A percentile compares a stretch with the other conserved stretches of the same genome.
Conservation (phyloP, 75 land plant species). For the Pinus taeda region DNA sequence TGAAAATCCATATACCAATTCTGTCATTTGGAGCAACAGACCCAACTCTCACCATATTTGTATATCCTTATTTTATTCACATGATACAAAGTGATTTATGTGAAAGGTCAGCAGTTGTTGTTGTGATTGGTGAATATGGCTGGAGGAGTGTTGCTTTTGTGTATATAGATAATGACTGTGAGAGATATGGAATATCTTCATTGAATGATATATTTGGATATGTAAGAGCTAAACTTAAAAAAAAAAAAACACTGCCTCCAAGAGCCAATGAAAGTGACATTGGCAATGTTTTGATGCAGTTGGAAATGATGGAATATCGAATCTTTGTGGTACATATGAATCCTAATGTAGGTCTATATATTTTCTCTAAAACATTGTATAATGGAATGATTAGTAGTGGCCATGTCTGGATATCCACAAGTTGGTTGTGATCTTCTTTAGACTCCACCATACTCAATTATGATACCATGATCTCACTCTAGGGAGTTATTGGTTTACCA, state of each 20-base stretch:
- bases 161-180: slow-evolving; percentile 80
- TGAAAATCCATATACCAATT: slow-evolving; percentile 71
- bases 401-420: slow-evolving; percentile 84
- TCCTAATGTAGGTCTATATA: slow-evolving; percentile 50
- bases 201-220: slow-evolving; percentile 56
- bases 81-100: slow-evolving; percentile 62
- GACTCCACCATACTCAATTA: slow-evolving; percentile 19
- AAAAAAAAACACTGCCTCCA: slow-evolving; percentile 50
- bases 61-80: slow-evolving; percentile 68
- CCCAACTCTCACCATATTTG: slow-evolving; percentile 59
- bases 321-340: slow-evolving; percentile 75
- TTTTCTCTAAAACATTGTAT: slow-evolving; percentile 49
- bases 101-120: slow-evolving; percentile 77
- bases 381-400: slow-evolving; percentile 61
- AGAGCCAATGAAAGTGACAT: slow-evolving; percentile 14
- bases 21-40: slow-evolving; percentile 77
- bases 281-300: slow-evolving; percentile 27
- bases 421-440: slow-evolving; percentile 55
- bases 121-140: slow-evolving; percentile 42
- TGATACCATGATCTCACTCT: slow-evolving; percentile 29
- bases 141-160: slow-evolving; percentile 80
- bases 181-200: slow-evolving; percentile 65
- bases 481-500: slow-evolving; percentile 66
- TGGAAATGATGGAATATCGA: slow-evolving; percentile 63
- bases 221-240: slow-evolving; percentile 44